These are phyloP conservation scores for Chlorella sorokiniana DNA, from an alignment of 139 green algal genomes.

Conservation along the genomic window DNA sequence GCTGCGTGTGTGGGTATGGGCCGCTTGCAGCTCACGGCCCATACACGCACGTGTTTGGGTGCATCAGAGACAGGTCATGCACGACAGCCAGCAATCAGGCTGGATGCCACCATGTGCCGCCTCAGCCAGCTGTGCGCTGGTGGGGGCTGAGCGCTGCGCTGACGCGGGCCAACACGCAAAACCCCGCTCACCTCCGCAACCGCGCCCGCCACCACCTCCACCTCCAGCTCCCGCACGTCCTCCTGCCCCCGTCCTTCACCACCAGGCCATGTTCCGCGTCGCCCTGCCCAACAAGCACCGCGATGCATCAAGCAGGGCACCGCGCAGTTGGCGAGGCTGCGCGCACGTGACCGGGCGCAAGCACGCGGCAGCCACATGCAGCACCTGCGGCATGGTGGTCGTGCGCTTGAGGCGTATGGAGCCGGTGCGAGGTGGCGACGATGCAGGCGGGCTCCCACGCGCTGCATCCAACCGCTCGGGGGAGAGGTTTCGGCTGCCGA, in stretches of 20 bases:
- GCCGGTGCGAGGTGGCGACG: background rate
- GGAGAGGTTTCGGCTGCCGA: background rate
- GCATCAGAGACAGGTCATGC: too few species aligned
- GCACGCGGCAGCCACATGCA: background rate
- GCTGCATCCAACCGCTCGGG: background rate
- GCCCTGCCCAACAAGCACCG: background rate
- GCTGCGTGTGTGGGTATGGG: background rate
- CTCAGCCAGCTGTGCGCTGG: too few species aligned
- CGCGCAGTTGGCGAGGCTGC: background rate
- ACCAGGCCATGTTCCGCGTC: slow-evolving; percentile 3
- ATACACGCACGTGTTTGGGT: too few species aligned
- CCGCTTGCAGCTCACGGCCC: background rate
- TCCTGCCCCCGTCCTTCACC: background rate
- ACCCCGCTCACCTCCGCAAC: slow-evolving; percentile 9
- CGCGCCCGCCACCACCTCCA: slow-evolving; percentile 32
- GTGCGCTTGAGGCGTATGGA: slow-evolving; percentile 18
- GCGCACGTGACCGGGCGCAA: background rate
- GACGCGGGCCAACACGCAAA: background rate
- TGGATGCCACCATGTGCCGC: too few species aligned
- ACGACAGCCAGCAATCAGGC: too few species aligned
- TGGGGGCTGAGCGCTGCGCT: too few species aligned
- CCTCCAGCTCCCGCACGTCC: slow-evolving; percentile 30
- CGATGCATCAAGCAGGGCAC: background rate
- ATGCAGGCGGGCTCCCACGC: background rate
- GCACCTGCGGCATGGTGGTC: background rate